A percentile compares a stretch with the other conserved stretches of the same genome.
phyloP scores from a whole-genome alignment of 306 rosid genomes.

The Hippophae gyantsensis region DNA sequence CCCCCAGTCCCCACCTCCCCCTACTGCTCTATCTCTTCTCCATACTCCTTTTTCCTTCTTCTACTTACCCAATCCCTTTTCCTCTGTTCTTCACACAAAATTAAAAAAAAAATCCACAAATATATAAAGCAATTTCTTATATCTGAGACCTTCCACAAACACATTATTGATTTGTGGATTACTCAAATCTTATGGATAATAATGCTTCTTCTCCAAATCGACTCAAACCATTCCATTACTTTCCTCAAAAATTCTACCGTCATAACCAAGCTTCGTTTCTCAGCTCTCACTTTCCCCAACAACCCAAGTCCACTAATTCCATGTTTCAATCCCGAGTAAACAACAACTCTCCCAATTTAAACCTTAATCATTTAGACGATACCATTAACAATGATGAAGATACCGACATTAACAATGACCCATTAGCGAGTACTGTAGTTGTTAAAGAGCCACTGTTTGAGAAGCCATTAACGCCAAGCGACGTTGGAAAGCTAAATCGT shows the following conservation, averaged over 20 bases:
- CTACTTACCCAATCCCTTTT: neutral
- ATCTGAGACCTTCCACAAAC: no score
- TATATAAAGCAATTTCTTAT: no score
- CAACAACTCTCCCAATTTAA: slow-evolving; percentile 20
- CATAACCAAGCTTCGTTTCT: slow-evolving; percentile 8
- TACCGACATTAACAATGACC: neutral
- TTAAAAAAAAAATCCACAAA: no score
- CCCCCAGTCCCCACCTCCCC: neutral
- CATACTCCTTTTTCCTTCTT: neutral
- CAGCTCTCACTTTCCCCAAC: slow-evolving; percentile 16
- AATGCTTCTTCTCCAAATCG: slow-evolving; percentile 6
- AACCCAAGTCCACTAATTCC: slow-evolving; percentile 1
- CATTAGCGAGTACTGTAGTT: neutral
- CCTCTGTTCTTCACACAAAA: neutral
- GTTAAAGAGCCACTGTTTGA: slow-evolving; percentile 80
- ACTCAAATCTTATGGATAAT: slow-evolving; percentile 6
- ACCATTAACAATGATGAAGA: neutral
- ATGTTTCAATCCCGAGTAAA: neutral
- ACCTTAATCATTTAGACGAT: slow-evolving; percentile 28
- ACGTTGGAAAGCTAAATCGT: slow-evolving; percentile 93
- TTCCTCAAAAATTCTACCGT: slow-evolving; percentile 7
- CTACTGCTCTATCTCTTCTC: neutral
- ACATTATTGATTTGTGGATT: no score
- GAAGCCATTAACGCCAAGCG: slow-evolving; percentile 85
- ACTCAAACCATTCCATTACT: slow-evolving; percentile 4